Conservation (phyloP, 1,284 basidiomycete species). For the Tylopilus microsporus region DNA sequence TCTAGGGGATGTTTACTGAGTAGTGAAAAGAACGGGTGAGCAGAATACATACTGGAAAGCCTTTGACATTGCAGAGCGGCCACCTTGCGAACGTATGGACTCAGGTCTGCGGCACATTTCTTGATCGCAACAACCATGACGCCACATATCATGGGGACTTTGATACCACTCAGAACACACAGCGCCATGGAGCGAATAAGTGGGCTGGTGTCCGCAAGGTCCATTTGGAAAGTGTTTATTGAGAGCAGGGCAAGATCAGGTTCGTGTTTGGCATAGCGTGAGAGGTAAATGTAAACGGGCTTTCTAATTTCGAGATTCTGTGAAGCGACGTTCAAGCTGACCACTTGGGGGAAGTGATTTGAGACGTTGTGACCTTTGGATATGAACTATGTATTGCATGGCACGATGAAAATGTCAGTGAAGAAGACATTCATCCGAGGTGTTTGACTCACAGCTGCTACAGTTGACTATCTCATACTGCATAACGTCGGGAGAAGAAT, state of each 20-base stretch:
- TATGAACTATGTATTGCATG: constrained; percentile 60
- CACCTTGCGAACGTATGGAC: constrained; percentile 90
- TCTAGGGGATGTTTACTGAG: constrained; percentile 37
- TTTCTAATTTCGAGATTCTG: constrained; percentile 91
- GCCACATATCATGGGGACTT: constrained; percentile 80
- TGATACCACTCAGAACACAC: constrained; percentile 89
- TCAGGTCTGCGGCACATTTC: constrained; percentile 85
- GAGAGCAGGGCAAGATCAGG: constrained; percentile 94
- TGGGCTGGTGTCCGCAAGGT: constrained; percentile 87
- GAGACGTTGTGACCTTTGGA: constrained; percentile 91
- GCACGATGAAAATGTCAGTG: constrained; percentile 1
- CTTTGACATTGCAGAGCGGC: constrained; percentile 89
- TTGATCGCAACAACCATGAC: constrained; percentile 87
- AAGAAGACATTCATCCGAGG: not conserved
- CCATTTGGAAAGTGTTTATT: constrained; percentile 99
- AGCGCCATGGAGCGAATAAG: constrained; percentile 92
- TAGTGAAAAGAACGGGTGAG: not conserved
- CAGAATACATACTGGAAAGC: constrained; percentile 64
- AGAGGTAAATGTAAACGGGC: constrained; percentile 94
- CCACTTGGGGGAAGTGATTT: constrained; percentile 89
- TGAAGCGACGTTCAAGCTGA: constrained; percentile 83
- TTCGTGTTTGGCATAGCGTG: constrained; percentile 88
- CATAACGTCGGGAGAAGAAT: too few relatives aligned
- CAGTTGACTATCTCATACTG: too few relatives aligned
- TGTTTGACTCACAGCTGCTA: constrained; percentile 54